phyloP scores from a whole-genome alignment of 768 basidiomycete species.

The Suillus discolor region DNA sequence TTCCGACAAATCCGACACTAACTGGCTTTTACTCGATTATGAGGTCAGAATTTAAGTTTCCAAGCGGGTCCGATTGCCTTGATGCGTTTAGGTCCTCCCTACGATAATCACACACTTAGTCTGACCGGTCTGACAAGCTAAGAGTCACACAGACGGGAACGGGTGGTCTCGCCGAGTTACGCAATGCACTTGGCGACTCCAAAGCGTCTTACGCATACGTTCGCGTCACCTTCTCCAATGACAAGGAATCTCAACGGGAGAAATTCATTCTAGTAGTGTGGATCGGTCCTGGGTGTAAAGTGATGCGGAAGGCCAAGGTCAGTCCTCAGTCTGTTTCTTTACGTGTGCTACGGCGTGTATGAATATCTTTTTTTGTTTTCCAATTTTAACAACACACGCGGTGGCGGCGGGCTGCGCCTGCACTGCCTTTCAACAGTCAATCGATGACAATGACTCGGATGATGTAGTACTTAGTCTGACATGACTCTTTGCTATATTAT shows the following conservation, averaged over 20 bases:
- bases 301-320: slow-evolving; percentile 93
- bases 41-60: slow-evolving; percentile 49
- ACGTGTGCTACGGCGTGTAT: slow-evolving; percentile 21
- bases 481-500: slow-evolving; percentile 20
- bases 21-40: slow-evolving; percentile 92
- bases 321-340: slow-evolving; percentile 26
- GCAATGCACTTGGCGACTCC: slow-evolving; percentile 65
- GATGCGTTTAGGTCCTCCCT: slow-evolving; percentile 19
- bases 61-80: slow-evolving; percentile 8
- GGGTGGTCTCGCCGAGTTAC: slow-evolving; percentile 79
- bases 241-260: slow-evolving; percentile 84
- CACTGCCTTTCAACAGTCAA: slow-evolving; percentile 26
- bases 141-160: slow-evolving; percentile 75
- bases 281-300: slow-evolving; percentile 82
- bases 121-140: slow-evolving; percentile 82
- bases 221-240: slow-evolving; percentile 82
- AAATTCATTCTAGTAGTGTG: slow-evolving; percentile 87
- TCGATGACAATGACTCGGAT: slow-evolving; percentile 8
- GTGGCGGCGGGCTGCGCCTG: slow-evolving; percentile 7
- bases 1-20: slow-evolving; percentile 80
- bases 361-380: slow-evolving; percentile 11
- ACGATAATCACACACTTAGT: slow-evolving; percentile 35
- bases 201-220: slow-evolving; percentile 86
- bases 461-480: slow-evolving; percentile 24
- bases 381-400: slow-evolving; percentile 24